phyloP scores from a whole-genome alignment of 2,329 filamentous ascomycete species.

The Colletotrichum sp. region DNA sequence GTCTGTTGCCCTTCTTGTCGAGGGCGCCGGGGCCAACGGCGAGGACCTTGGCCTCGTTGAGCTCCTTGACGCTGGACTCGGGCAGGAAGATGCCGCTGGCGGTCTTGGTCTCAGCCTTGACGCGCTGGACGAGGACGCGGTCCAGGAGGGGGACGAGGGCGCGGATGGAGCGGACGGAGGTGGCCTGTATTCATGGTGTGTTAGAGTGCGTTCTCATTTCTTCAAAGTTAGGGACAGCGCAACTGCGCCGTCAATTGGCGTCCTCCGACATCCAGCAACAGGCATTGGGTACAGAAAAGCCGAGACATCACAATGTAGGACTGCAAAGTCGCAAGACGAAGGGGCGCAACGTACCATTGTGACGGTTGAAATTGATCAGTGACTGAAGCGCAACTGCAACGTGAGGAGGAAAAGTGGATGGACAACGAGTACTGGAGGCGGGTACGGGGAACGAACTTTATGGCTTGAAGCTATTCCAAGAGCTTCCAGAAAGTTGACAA shows the following conservation, averaged over 20 bases:
- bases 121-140: conserved; percentile 95
- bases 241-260: background rate
- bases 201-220: background rate
- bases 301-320: background rate
- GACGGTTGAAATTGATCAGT: background rate
- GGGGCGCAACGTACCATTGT: conserved; percentile 27
- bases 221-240: background rate
- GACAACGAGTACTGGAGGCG: conserved; percentile 18
- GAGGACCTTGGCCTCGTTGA: conserved; percentile 96
- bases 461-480: conserved; percentile 39
- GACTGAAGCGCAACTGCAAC: conserved; percentile 18
- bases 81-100: conserved; percentile 97
- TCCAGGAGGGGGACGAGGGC: conserved; percentile 94
- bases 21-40: conserved; percentile 90
- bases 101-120: conserved; percentile 97
- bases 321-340: background rate
- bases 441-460: conserved; percentile 29
- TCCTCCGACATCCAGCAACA: background rate
- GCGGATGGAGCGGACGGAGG: conserved; percentile 92
- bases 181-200: conserved; percentile 49
- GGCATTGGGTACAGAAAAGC: background rate
- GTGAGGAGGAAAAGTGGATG: conserved; percentile 25
- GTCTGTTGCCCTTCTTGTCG: conserved; percentile 87
- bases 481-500: conserved; percentile 46
- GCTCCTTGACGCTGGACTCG: conserved; percentile 95